Conservation (phyloP, 208 protist species). For the Pavlovales sp. region DNA sequence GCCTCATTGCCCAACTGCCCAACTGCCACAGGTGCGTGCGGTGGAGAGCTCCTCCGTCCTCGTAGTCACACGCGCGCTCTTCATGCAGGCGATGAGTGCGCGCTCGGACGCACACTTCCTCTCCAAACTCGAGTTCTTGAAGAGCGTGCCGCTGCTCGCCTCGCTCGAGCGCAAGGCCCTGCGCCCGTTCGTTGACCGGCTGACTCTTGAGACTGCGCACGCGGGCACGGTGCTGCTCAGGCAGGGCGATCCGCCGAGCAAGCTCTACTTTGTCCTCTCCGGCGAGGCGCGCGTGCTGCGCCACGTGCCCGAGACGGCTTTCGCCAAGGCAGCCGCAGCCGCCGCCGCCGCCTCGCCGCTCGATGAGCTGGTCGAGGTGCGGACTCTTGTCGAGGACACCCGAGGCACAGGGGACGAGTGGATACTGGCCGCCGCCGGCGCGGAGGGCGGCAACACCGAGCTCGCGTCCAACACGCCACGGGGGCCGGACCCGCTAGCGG, state of each 20-base stretch:
- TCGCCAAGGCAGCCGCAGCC: background rate
- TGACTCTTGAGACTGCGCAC: background rate
- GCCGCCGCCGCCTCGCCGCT: background rate
- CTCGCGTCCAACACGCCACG: too few species aligned
- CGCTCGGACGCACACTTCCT: background rate
- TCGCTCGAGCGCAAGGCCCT: background rate
- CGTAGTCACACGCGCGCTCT: background rate
- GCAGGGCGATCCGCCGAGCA: background rate
- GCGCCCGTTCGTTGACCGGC: background rate
- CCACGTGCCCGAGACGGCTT: background rate
- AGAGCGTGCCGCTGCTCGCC: background rate
- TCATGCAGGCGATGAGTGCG: background rate
- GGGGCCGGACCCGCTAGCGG: background rate
- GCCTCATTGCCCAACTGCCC: too few species aligned
- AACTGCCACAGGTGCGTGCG: background rate
- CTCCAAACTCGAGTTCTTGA: background rate
- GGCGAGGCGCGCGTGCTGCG: background rate
- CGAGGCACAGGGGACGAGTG: too few species aligned
- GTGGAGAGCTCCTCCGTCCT: background rate
- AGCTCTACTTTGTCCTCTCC: background rate
- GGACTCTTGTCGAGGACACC: too few species aligned
- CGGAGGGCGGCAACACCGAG: too few species aligned
- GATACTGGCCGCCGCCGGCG: too few species aligned
- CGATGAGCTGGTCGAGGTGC: background rate
- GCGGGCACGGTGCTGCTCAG: background rate